These are phyloP conservation scores for Aspergillus alliaceus DNA, from an alignment of 2,329 filamentous ascomycete species.

Conservation along the genomic window DNA sequence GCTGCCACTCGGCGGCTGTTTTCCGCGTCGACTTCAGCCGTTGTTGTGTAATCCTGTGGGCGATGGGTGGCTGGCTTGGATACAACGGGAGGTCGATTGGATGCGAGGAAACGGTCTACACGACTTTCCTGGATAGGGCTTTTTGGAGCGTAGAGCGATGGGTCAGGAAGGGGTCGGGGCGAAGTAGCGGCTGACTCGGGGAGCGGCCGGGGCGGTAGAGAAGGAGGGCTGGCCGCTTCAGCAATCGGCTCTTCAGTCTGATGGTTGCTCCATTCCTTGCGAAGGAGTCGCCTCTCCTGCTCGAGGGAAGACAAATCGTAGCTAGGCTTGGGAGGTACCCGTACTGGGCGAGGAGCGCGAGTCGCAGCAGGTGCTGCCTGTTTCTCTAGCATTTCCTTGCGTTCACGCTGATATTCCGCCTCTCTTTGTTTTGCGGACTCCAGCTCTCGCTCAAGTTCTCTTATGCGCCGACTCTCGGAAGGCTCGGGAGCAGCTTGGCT, in stretches of 20 bases:
- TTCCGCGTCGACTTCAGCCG: constrained; percentile 57
- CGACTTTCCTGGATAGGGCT: constrained; percentile 40
- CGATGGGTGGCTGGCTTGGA: constrained; percentile 40
- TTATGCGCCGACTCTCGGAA: constrained; percentile 67
- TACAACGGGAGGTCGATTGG: constrained; percentile 52
- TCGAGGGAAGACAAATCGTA: constrained; percentile 59
- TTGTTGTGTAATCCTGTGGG: constrained; percentile 50
- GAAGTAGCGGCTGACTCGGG: constrained; percentile 16
- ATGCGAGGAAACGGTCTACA: constrained; percentile 57
- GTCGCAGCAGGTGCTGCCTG: constrained; percentile 23
- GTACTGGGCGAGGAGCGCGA: constrained; percentile 32
- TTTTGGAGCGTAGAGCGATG: constrained; percentile 37
- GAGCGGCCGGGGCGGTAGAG: constrained; percentile 9
- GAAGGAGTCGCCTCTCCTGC: constrained; percentile 61
- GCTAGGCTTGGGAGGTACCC: constrained; percentile 43
- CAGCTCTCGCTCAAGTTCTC: constrained; percentile 74
- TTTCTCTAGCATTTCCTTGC: constrained; percentile 49
- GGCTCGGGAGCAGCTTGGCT: constrained; percentile 46
- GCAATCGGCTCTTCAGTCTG: constrained; percentile 26
- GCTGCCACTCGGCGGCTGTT: constrained; percentile 55
- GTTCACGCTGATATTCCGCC: constrained; percentile 61
- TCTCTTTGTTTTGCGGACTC: constrained; percentile 68
- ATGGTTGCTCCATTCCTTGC: constrained; percentile 54
- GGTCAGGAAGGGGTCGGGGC: constrained; percentile 50
- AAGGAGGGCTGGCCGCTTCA: constrained; percentile 5